These are phyloP conservation scores for Pigoraptor vietnamica DNA, from an alignment of 78 protist species.

Conservation along the genomic window DNA sequence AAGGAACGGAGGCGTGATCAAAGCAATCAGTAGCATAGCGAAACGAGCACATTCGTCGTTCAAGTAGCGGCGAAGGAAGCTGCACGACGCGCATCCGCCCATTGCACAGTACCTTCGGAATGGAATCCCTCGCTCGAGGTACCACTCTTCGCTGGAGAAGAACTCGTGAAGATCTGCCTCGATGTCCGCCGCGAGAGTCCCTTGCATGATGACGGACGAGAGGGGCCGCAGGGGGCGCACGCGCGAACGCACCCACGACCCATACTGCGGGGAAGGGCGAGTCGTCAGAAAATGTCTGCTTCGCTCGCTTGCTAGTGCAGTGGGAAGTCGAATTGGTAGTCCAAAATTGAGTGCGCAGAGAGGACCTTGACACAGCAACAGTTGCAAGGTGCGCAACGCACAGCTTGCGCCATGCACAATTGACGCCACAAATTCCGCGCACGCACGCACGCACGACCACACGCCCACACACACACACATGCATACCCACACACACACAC, in stretches of 20 bases:
- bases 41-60: too few relatives aligned
- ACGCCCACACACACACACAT: too few relatives aligned
- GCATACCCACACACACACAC: too few relatives aligned
- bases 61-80: too few relatives aligned
- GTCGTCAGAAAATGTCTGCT: background rate
- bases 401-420: too few relatives aligned
- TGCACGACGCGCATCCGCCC: background rate
- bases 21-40: background rate
- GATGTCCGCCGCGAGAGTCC: slow-evolving; percentile 22
- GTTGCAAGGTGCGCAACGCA: too few relatives aligned
- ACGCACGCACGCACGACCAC: too few relatives aligned
- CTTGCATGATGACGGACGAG: slow-evolving; percentile 62
- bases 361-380: too few relatives aligned
- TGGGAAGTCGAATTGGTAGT: background rate
- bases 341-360: background rate
- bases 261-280: background rate
- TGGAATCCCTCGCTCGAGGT: slow-evolving; percentile 75
- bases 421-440: too few relatives aligned
- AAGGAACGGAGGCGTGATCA: background rate
- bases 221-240: slow-evolving; percentile 32
- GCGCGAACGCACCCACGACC: background rate
- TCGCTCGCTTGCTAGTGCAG: background rate
- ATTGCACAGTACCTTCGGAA: slow-evolving; percentile 42
- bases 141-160: slow-evolving; percentile 43
- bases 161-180: slow-evolving; percentile 47